Base-by-base conservation (phyloP, 2,329 filamentous ascomycete genomes). In the Xylariaceae sp. region DNA sequence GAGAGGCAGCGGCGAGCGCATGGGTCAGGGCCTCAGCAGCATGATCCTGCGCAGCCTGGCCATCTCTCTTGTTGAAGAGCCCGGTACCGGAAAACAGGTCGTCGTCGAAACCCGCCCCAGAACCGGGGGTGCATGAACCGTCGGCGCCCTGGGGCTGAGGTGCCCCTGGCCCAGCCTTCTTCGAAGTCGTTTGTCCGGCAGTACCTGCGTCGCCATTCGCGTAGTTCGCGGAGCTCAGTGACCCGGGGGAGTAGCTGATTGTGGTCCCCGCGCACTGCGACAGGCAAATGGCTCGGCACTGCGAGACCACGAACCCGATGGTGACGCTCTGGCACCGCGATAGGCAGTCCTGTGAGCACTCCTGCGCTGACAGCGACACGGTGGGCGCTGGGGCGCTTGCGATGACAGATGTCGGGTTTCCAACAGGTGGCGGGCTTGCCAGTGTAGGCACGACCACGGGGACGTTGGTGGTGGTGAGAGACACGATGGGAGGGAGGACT, bases 261-360 rank as follows among this genome's bases (percentile, higher is more conserved):
- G 6, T 7, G 21, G 21, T 11, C 9, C 9, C 3, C 4, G 27
- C 24, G 26, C 42, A 46, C 8, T 17, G 11, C 3, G 11, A 9
- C 15, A 38, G 26, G 33, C 44, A 49, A 7, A 26, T 6, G 5
- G 3, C n/a, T 6, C 33, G n/a, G 11, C 44, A 36, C n/a, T 38
- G 35, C 5, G 29, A 36, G 6, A 43, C 35, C 5, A 29, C 32
- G 21, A 37, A 32, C 3, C 23, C 43, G 32, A 43, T 41, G 31
- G 41, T 27, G 11, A 35, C 39, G 23, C 6, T 28, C 40, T 48
- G 40, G 35, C 37, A 48, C n/a, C 33, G 24, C n/a, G n/a, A n/a
- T n/a, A n/a, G n/a, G n/a, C 29, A 31, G 29, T 8, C 29, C 8
- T 14, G 13, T 7, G 29, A 8, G 29, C 29, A 31, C 29, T 31